phyloP scores from a whole-genome alignment of 2,329 filamentous ascomycete genomes.

The Achaetomium macrosporum region DNA sequence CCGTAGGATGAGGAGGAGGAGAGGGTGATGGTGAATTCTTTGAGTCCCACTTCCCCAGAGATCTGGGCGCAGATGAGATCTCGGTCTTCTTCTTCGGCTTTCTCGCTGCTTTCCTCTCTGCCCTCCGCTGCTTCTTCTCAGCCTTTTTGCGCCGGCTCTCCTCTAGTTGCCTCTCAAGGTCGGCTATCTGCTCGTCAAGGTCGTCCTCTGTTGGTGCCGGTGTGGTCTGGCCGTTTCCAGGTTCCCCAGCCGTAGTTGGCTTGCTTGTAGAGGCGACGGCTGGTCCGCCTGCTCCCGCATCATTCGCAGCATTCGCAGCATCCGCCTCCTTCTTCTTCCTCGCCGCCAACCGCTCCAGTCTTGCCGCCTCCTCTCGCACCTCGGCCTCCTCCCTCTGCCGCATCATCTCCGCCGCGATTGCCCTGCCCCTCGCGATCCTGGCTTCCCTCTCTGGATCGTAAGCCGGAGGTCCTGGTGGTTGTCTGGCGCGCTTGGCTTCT shows the following conservation, averaged over 20 bases:
- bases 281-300: background rate
- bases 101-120: slow-evolving; percentile 25
- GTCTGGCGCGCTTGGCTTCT: slow-evolving; percentile 58
- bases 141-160: slow-evolving; percentile 33
- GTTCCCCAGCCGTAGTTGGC: background rate
- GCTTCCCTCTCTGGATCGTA: slow-evolving; percentile 29
- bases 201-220: slow-evolving; percentile 10
- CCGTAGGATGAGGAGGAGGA: slow-evolving; percentile 8
- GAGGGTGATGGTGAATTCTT: slow-evolving; percentile 4
- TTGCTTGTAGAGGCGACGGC: background rate
- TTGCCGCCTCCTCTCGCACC: slow-evolving; percentile 30
- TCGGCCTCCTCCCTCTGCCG: slow-evolving; percentile 38
- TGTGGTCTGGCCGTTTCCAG: background rate
- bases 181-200: slow-evolving; percentile 36
- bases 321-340: slow-evolving; percentile 10
- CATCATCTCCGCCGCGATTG: slow-evolving; percentile 36
- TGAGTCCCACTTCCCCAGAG: background rate
- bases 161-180: slow-evolving; percentile 39
- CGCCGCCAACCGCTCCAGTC: slow-evolving; percentile 32
- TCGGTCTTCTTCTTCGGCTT: slow-evolving; percentile 28
- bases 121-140: slow-evolving; percentile 36
- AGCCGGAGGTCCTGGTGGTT: slow-evolving; percentile 10
- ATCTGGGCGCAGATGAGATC: slow-evolving; percentile 13
- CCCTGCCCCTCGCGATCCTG: slow-evolving; percentile 31
- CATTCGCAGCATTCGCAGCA: background rate